These are phyloP conservation scores for Scytalidium lignicola DNA, from an alignment of 2,329 filamentous ascomycete species.

Conservation along the genomic window DNA sequence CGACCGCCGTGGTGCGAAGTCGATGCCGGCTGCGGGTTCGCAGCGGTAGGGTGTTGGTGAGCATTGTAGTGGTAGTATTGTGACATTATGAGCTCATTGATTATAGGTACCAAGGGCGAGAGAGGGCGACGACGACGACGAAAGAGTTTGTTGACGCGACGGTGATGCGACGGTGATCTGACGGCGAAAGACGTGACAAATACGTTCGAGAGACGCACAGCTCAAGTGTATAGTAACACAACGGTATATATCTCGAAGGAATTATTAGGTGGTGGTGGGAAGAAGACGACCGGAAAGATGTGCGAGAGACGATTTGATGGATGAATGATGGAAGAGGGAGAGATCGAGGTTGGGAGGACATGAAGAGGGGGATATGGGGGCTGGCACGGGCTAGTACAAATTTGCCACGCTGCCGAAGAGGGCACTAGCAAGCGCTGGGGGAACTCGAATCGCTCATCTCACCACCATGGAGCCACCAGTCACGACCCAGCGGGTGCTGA, in stretches of 20 bases:
- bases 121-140: neutral
- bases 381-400: constrained; percentile 2
- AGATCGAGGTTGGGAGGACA: constrained; percentile 13
- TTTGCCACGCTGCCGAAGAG: neutral
- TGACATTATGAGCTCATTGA: constrained; percentile 47
- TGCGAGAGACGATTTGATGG: neutral
- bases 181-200: neutral
- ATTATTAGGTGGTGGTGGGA: neutral
- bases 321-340: constrained; percentile 2
- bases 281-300: constrained; percentile 1
- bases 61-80: constrained; percentile 59
- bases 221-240: neutral
- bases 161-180: neutral
- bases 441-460: neutral
- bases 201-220: neutral
- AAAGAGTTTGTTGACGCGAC: neutral
- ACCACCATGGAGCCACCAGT: neutral
- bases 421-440: neutral
- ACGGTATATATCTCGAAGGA: neutral
- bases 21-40: constrained; percentile 36
- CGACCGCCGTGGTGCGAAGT: constrained; percentile 72
- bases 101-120: constrained; percentile 1
- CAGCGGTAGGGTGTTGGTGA: constrained; percentile 53
- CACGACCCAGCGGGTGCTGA: neutral
- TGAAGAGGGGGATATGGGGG: constrained; percentile 9